Percentiles rank a stretch among this genome's conserved stretches.
Evolutionary conservation across 768 basidiomycete genomes (phyloP).

Genomic region (Amanita inopinata): DNA sequence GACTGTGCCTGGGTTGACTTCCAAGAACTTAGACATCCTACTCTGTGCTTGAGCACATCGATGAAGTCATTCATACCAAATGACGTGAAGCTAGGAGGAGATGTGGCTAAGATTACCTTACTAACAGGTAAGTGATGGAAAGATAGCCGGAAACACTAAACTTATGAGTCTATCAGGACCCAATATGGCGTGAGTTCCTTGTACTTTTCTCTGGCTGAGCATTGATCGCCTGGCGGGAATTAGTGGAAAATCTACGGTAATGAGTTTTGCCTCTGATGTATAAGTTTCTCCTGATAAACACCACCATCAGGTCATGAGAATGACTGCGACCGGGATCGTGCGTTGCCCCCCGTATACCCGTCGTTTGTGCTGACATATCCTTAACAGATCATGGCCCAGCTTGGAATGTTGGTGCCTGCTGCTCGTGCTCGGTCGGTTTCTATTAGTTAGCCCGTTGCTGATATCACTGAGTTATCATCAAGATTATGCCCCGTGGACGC

Average conservation of each 20-base stretch:
- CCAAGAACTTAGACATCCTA: conserved; percentile 83
- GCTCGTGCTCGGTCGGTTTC: conserved; percentile 53
- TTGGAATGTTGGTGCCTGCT: conserved; percentile 95
- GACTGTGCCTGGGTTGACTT: conserved; percentile 82
- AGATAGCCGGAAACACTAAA: not conserved
- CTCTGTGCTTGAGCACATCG: conserved; percentile 54
- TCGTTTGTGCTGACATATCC: conserved; percentile 1
- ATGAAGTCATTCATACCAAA: conserved; percentile 86
- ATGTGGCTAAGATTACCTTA: conserved; percentile 65
- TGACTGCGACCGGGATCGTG: conserved; percentile 91
- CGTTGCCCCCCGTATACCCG: conserved; percentile 15
- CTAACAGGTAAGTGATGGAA: conserved; percentile 60
- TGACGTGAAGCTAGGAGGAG: conserved; percentile 76
- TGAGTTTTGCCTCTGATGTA: conserved; percentile 1
- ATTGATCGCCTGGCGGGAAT: not conserved
- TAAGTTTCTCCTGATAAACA: not conserved
- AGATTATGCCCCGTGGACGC: conserved; percentile 85
- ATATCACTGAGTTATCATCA: conserved; percentile 5
- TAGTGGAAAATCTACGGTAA: conserved; percentile 32
- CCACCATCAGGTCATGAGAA: conserved; percentile 63
- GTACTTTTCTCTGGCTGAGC: conserved; percentile 5
- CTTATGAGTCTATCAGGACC: conserved; percentile 39
- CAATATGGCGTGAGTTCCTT: conserved; percentile 71
- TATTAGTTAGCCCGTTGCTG: not conserved
- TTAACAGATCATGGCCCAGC: conserved; percentile 77